phyloP scores from a whole-genome alignment of 129 eudicot species.

The Lonicera japonica region DNA sequence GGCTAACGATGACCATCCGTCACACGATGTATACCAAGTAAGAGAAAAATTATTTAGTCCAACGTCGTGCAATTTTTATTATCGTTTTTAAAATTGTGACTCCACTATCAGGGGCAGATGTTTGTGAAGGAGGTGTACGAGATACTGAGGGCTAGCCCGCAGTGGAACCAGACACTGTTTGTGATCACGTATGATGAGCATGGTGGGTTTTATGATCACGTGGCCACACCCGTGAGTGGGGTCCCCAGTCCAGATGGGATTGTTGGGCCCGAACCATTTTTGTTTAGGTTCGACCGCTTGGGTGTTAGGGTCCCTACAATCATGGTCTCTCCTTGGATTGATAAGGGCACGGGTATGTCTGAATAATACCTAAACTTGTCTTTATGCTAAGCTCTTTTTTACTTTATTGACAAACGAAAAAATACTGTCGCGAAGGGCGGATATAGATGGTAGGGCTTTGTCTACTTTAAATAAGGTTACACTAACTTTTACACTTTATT shows the following conservation, averaged over 20 bases:
- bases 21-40: constrained; percentile 49
- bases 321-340: constrained; percentile 45
- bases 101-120: constrained; percentile 41
- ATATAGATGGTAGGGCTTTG: no score
- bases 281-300: constrained; percentile 35
- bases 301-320: constrained; percentile 49
- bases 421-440: no score
- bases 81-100: no score
- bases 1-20: constrained; percentile 52
- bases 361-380: no score
- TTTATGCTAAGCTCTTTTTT: background rate
- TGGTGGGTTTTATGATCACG: no score
- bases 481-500: no score
- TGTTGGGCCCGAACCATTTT: constrained; percentile 36
- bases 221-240: constrained; percentile 26
- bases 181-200: no score
- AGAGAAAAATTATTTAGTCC: no score
- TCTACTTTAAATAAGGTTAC: no score
- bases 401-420: background rate
- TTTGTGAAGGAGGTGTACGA: constrained; percentile 54
- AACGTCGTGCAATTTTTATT: no score
- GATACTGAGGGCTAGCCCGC: constrained; percentile 43
- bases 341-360: constrained; percentile 42
- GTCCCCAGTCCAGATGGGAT: constrained; percentile 48
- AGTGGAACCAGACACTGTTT: constrained; percentile 41